Base-by-base conservation (phyloP, 768 basidiomycete genomes). In the Leccinum arenicola region DNA sequence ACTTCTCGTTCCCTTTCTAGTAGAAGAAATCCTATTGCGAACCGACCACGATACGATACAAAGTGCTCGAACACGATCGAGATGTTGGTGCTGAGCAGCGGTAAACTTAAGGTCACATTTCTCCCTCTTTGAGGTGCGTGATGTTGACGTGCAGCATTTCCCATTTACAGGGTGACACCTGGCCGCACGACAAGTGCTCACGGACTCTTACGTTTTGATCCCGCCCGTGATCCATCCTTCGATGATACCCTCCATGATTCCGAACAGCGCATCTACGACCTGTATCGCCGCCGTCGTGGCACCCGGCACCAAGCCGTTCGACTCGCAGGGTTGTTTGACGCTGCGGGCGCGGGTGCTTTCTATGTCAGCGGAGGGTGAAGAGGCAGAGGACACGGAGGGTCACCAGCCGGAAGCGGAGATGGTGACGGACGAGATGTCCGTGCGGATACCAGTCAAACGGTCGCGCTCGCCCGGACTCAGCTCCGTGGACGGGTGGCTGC, bases 131-230 rank as follows among this genome's bases (percentile, higher is more conserved):
- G 12, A 1, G 0, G 43, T 49, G 50, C n/a, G 25, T 25, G 9
- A 19, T n/a, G 31, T 31, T 62, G 52, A 58, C 33, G 21, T 40
- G 8, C 4, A 4, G 7, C 4, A 2, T 25, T 40, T 17, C 17
- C 14, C 38, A 40, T 40, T 4, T 9, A 31, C 63, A 92, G 89
- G 95, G 95, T 31, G 96, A 95, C 52, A 89, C 93, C 0, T 95
- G 6, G 83, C 93, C 0, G 93, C 95, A 0, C 86, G 92, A 33
- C 85, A 88, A 12, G 82, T 98, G 25, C 73, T 98, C 1, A 83
- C 79, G 52, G 95, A 99, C 70, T 99, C 92, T 0, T 98, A 92
- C 75, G 91, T 81, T 76, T 92, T 93, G 5, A 70, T 77, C 3
- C 93, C 95, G 9, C 95, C 96, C 0, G 68, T 77, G 8, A 70